Conservation (phyloP, 148 eudicot genomes). For the Rhododendron ovatum region DNA sequence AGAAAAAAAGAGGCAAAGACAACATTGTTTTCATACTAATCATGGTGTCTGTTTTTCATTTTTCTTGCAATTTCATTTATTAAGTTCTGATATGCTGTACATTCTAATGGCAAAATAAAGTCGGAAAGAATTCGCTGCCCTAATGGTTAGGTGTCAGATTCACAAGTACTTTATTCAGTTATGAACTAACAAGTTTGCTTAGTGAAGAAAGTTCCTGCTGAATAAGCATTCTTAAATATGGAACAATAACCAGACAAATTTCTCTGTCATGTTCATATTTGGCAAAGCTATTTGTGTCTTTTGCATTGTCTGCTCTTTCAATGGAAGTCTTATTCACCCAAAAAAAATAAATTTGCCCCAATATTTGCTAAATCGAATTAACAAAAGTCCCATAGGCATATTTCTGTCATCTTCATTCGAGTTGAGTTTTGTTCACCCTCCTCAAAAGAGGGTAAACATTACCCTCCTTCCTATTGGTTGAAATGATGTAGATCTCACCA, state of each 20-base stretch:
- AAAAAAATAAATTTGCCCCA: not conserved
- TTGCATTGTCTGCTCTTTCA: not conserved
- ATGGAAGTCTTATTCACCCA: not conserved
- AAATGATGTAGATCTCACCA: too few species aligned
- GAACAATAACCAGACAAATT: not conserved
- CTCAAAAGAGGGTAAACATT: too few species aligned
- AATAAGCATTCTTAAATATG: not conserved
- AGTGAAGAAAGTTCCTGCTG: not conserved
- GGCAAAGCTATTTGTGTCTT: not conserved
- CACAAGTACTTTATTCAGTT: not conserved
- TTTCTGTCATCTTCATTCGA: not conserved
- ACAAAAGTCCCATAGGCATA: not conserved
- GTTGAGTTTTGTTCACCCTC: too few species aligned
- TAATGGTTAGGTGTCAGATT: not conserved
- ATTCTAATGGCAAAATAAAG: not conserved
- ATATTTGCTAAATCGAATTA: not conserved
- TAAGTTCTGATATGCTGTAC: not conserved
- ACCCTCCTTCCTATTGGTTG: too few species aligned
- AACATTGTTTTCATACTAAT: not conserved
- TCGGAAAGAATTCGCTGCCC: not conserved
- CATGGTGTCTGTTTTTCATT: not conserved
- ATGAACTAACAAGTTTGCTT: not conserved
- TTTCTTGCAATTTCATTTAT: not conserved
- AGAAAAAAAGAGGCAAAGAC: not conserved
- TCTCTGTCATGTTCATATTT: not conserved